Base-by-base conservation (phyloP, 2,329 filamentous ascomycete species). In the Pseudogymnoascus sp. region DNA sequence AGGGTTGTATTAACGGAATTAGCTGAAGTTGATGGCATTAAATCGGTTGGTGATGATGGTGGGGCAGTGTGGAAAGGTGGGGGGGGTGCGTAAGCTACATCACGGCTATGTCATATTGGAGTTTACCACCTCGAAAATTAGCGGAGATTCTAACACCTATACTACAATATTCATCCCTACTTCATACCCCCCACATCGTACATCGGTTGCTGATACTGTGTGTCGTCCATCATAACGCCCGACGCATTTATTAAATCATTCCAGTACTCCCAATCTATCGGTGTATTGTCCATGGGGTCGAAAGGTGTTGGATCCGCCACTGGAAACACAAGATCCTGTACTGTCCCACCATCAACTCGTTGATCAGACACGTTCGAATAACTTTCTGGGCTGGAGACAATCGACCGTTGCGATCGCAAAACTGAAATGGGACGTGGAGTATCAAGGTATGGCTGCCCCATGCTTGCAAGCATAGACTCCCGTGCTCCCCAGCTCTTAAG, bases 201-300 rank as follows among this genome's bases (percentile, higher is more conserved):
- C n/a, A 13, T 9, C 5, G 48, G 48, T n/a, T 55, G 48, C 48
- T 55, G 48, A 17, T 55, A 55, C 27, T 55, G 48, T 17, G 48
- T 33, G 9, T 55, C 48, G 13, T 55, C 48, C n/a, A 55, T 55
- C 29, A 55, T 33, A 9, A 55, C n/a, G 48, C 48, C 48, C 9
- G 48, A 55, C 1, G 48, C 69, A 64, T 71, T 68, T 63, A 71
- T 66, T 36, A 72, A 61, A 2, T 66, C 67, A 38, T 71, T 67
- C 70, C 70, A 72, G 51, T 72, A 71, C 31, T 68, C 67, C 70
- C 70, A 72, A 33, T 72, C 69, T 25, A 69, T 62, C 0, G 66
- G 65, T 2, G 64, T 67, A 2, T 68, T 66, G 35, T 38, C 38
- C 5, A 31, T 33, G 10, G 39, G 12, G 36, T 69, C 69, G 5